Conservation (phyloP, 2,329 filamentous ascomycete species). For the Aspergillus transmontanensis region DNA sequence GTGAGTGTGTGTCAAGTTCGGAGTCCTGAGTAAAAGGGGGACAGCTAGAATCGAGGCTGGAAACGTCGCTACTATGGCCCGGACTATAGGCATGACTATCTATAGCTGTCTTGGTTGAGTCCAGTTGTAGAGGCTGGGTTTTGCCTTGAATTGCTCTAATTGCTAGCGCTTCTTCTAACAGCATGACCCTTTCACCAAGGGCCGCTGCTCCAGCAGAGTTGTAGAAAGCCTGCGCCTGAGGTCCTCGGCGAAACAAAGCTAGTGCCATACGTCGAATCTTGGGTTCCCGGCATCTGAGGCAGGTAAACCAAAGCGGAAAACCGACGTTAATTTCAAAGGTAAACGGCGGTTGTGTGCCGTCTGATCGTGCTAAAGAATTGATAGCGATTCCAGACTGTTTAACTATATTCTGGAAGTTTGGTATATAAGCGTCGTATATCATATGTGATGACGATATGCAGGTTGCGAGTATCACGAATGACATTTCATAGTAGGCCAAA, state of each 20-base stretch:
- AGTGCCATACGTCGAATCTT: constrained; percentile 6
- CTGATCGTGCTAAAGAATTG: constrained; percentile 1
- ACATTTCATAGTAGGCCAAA: constrained; percentile 5
- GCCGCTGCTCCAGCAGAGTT: constrained; percentile 2
- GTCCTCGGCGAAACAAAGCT: constrained; percentile 4
- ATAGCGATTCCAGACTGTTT: constrained; percentile 7
- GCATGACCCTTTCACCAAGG: constrained; percentile 24
- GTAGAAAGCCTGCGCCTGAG: constrained; percentile 10
- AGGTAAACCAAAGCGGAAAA: constrained; percentile 8
- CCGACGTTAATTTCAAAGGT: constrained; percentile 13
- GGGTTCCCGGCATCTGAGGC: constrained; percentile 11
- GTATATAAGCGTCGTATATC: constrained; percentile 1
- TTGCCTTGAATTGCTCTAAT: not conserved
- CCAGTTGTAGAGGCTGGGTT: no score
- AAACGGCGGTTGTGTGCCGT: constrained; percentile 15
- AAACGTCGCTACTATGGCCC: not conserved
- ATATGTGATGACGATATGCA: not conserved
- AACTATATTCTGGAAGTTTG: constrained; percentile 9
- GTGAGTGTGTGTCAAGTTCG: not conserved
- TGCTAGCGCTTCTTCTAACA: constrained; percentile 31
- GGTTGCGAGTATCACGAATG: not conserved
- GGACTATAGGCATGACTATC: not conserved
- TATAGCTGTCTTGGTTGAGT: not conserved
- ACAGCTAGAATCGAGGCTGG: not conserved
- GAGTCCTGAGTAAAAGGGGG: not conserved